These are phyloP conservation scores for Colletotrichum limetticola DNA, from an alignment of 2,329 filamentous ascomycete species.

Conservation along the genomic window DNA sequence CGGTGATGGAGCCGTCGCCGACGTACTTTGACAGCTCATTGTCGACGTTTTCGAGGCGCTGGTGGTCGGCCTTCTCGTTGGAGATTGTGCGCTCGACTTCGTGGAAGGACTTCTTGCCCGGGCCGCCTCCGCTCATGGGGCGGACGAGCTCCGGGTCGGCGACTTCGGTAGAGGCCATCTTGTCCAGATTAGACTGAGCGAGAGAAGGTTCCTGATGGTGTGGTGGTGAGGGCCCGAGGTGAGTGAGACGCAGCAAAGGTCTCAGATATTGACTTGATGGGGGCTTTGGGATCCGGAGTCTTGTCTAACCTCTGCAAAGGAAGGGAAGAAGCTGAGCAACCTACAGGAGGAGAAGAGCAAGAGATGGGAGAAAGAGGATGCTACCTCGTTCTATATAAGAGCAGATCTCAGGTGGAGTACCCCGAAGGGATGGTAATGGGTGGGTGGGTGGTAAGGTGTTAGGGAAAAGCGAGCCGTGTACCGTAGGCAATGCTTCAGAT, in stretches of 20 bases:
- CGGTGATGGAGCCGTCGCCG: constrained; percentile 62
- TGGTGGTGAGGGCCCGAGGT: background rate
- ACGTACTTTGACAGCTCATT: constrained; percentile 78
- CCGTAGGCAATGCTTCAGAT: background rate
- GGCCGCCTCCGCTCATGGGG: constrained; percentile 37
- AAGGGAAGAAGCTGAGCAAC: constrained; percentile 10
- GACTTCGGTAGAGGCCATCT: constrained; percentile 37
- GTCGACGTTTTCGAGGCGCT: constrained; percentile 59
- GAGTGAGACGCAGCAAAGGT: background rate
- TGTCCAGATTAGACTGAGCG: constrained; percentile 9
- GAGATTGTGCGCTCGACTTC: constrained; percentile 42
- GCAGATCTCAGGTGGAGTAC: background rate
- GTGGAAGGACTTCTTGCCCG: constrained; percentile 39
- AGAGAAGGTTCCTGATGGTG: constrained; percentile 33
- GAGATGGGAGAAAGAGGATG: background rate
- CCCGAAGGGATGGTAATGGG: background rate
- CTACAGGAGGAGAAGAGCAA: background rate
- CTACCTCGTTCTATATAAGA: constrained; percentile 19
- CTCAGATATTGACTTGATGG: background rate
- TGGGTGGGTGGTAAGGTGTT: background rate
- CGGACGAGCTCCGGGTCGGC: constrained; percentile 41
- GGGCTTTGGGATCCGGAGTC: background rate
- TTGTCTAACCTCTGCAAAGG: background rate
- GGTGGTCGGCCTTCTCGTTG: constrained; percentile 31
- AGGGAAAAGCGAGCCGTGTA: background rate